Base-by-base conservation (phyloP, 1,284 basidiomycete species). In the Termitomyces sp. region DNA sequence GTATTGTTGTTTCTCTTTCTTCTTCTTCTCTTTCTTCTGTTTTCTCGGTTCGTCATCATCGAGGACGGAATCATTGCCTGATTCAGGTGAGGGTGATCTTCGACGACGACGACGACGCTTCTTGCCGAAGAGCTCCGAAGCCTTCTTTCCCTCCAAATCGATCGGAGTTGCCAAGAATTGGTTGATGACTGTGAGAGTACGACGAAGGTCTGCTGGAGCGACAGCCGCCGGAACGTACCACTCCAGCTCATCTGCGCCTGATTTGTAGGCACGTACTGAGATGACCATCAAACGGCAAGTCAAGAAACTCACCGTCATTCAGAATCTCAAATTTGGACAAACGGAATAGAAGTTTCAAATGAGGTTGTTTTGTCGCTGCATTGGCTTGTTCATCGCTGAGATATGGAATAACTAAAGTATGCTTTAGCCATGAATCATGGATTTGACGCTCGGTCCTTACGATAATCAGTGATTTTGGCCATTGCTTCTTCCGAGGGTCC, bases 271-370 rank as follows among this genome's bases (percentile, higher is more conserved):
- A 55, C 34, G 31, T 48, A 47, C 36, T 52, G 36, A 53, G 34
- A 21, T 30, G 15, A 42, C 5, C 28, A 28, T 53, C 7, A 7
- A 42, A 49, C 43, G 19, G 45, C 24, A 54, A 28, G 12, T 19
- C 52, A 38, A 50, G 9, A 47, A 34, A 50, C 42, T 50, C 56
- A 88, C 90, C 80, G 67, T 89, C 80, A 52, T 83, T 77, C 33
- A 79, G 66, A 51, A 85, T 74, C 59, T 72, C 73, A 67, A 89
- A 92, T 53, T 82, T 81, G 26, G 83, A 73, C 15, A 94, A 71
- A 30, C 85, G 81, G 68, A 95, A 88, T 59, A 98, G 70, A 8
- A 97, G 80, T 65, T 93, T 93, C 58, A 97, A 73, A 54, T 88
- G 79, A 3, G 85, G 75, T 64, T 95, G 84, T 63, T 82, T 86